A percentile compares a stretch with the other conserved stretches of the same genome.
phyloP scores from a whole-genome alignment of 2,329 filamentous ascomycete genomes.

The Blastomyces percursus region DNA sequence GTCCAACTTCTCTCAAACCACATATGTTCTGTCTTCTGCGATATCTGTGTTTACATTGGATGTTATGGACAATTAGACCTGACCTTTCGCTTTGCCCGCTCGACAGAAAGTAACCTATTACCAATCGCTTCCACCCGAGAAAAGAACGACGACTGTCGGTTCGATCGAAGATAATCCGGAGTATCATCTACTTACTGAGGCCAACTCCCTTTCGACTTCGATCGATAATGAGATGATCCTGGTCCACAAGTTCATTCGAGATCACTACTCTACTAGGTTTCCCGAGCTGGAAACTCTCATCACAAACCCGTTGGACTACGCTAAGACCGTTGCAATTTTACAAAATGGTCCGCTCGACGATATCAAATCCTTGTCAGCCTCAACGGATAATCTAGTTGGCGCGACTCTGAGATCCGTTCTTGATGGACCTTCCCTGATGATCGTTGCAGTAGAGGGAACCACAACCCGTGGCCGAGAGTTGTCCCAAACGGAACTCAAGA shows the following conservation, averaged over 20 bases:
- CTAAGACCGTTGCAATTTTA: constrained; percentile 85
- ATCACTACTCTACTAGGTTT: constrained; percentile 89
- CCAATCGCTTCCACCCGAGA: constrained; percentile 55
- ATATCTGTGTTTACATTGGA: constrained; percentile 52
- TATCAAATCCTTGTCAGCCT: constrained; percentile 68
- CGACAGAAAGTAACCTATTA: constrained; percentile 69
- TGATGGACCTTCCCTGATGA: constrained; percentile 85
- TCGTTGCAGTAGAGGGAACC: constrained; percentile 88
- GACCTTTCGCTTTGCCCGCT: constrained; percentile 42
- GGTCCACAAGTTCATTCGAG: constrained; percentile 91
- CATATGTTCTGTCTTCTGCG: constrained; percentile 16
- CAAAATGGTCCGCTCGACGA: constrained; percentile 85
- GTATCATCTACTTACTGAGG: constrained; percentile 77
- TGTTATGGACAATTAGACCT: constrained; percentile 49
- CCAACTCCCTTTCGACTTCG: constrained; percentile 78
- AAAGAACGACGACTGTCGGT: constrained; percentile 57
- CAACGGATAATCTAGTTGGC: constrained; percentile 66
- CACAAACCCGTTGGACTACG: constrained; percentile 86
- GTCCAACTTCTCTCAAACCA: constrained; percentile 28
- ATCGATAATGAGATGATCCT: constrained; percentile 88
- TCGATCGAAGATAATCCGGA: constrained; percentile 88
- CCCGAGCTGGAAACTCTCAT: constrained; percentile 86
- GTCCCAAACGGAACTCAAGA: constrained; percentile 59
- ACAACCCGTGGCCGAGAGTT: constrained; percentile 75
- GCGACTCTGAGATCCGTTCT: constrained; percentile 67